Conservation (phyloP, 2,329 filamentous ascomycete species). For the Fusarium lyarnte region DNA sequence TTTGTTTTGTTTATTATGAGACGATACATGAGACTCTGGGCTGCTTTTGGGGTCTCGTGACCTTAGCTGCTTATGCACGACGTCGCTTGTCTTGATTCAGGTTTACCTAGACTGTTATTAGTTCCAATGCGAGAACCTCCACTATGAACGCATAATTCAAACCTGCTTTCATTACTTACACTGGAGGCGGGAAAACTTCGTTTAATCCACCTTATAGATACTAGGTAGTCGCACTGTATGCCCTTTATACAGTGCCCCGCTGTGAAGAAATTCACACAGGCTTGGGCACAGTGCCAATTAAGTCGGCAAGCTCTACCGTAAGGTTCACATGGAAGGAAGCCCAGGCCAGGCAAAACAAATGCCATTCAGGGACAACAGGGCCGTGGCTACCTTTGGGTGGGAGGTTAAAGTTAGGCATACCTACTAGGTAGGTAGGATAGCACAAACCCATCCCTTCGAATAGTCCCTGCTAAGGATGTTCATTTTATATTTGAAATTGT, state of each 20-base stretch:
- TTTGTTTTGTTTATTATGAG: not conserved
- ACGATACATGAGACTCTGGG: not conserved
- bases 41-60: not conserved
- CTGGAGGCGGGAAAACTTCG: conserved; percentile 18
- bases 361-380: conserved; percentile 9
- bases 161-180: not conserved
- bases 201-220: conserved; percentile 3
- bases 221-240: conserved; percentile 13
- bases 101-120: not conserved
- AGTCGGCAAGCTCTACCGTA: conserved; percentile 1
- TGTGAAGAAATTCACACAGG: conserved; percentile 30
- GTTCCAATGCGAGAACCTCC: conserved; percentile 4
- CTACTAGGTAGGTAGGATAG: not conserved
- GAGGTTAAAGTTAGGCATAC: not conserved
- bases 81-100: conserved; percentile 10
- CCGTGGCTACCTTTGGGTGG: conserved; percentile 2
- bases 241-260: conserved; percentile 22
- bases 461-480: not conserved
- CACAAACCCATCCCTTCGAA: conserved; percentile 10
- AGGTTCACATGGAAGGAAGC: conserved; percentile 19
- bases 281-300: conserved; percentile 12
- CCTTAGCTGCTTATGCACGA: not conserved
- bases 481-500: conserved; percentile 20
- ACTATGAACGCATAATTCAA: conserved; percentile 16
- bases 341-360: conserved; percentile 1